Evolutionary conservation across 129 eudicot genomes (phyloP), one percentile per base, ranked within the genome.

Genomic region (Heracleum sosnowskyi): DNA sequence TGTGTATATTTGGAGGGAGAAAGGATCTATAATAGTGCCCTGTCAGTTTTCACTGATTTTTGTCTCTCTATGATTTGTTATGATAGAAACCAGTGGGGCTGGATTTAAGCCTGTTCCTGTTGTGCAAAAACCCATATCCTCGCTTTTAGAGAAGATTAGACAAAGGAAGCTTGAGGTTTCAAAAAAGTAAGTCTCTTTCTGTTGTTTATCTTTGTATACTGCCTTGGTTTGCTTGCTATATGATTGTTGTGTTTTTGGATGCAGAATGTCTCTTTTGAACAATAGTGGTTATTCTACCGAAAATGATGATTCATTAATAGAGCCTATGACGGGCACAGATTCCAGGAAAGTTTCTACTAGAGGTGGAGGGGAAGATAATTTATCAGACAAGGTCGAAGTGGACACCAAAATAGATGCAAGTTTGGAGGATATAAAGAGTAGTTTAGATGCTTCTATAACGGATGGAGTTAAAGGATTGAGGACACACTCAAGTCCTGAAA

Each of bases 41-140:
- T 24, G 64, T 55, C 31, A n/a, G n/a, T n/a, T n/a, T n/a, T n/a
- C n/a, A 55, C 31, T 55, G 11, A 57, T 57, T 22, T 9, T 10
- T 57, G 33, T n/a, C 1, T 64, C 1, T 1, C 17, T 8, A 28
- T 69, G 24, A 16, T 7, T 73, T 9, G 12, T 20, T 34, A 8
- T 70, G 76, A 29, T 82, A 91, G 97, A 93, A 83, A 89, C 89
- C 74, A 86, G 89, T 85, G 91, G 85, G 77, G 98, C 90, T 37
- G 81, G 89, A 12, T 93, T 93, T 81, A 91, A 91, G 78, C 89
- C 98, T 28, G 74, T 88, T 75, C 96, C 93, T 55, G 76, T 82
- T 69, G 91, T 86, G 76, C 90, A 88, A 79, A 93, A 87, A 80
- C 97, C 98, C 9, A 86, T 93, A 84, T 91, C 98, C 10, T 91